Base-by-base conservation (phyloP, 331 rosid species). In the Cydonia oblonga region DNA sequence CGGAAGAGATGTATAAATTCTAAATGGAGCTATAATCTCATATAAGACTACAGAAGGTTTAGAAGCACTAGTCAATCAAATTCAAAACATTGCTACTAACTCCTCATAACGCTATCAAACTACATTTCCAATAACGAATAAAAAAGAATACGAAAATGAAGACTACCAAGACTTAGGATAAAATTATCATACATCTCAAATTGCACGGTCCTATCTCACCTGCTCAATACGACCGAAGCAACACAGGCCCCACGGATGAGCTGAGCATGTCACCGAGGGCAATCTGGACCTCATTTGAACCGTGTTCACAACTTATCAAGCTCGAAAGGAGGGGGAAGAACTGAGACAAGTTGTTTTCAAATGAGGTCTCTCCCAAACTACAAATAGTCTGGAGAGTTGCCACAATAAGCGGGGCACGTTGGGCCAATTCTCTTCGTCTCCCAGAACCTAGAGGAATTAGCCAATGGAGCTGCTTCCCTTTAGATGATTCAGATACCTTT, bases 241-340 rank as follows among this genome's bases (percentile, higher is more conserved):
- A 81, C 80, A 96, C 72, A 35, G 99, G 97, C 76, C 99, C 99
- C 16, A 96, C 85, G 2, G 97, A 80, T 61, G 87, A 86, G 82
- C 87, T 83, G 75, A 91, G 93, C 96, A 96, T 96, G 67, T 92
- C 96, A 59, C 90, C 85, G 65, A 96, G 96, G 66, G 97, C 96
- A 28, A 75, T 75, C 85, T 96, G 97, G 68, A 96, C 90, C 65
- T 91, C 99, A 30, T 81, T 84, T 18, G 99, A 90, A 26, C 99
- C 99, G 60, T 96, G 97, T 72, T 96, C 97, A 69, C 99, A 91
- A 65, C 97, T 81, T 68, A 90, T 84, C 91, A 96, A 84, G 84
- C 81, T 85, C 38, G 96, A 82, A 73, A 96, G 85, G 7, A 91
- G 80, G 29, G 99, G 97, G 78, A 96, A 96, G 81, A 96, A 90